Base-by-base conservation (phyloP, 2,329 filamentous ascomycete species). In the Rutstroemia sp. region DNA sequence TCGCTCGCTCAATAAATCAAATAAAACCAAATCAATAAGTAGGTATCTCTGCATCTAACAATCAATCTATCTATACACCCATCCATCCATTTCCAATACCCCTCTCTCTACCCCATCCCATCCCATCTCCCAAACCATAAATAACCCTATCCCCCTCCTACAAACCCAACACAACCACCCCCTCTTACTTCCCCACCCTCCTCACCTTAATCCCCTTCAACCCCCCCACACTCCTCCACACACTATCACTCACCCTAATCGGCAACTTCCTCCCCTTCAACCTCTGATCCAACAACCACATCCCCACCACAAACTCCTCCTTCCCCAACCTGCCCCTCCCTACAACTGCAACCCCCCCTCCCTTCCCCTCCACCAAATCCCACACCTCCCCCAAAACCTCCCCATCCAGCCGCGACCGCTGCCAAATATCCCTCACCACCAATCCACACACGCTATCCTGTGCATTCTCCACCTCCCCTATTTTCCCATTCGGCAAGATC, bases 241-340 rank as follows among this genome's bases (percentile, higher is more conserved):
- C 86, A 65, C 86, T 90, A 50, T 86, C 82, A 51, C 79, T 79
- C 9, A 92, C 86, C 64, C 79, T 81, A 14, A 79, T 73, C 0
- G 89, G 89, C 19, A 92, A 75, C 74, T 94, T 94, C 58, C 88
- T 75, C 1, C 89, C 89, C 62, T 87, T 83, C n/a, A 94, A 73
- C 58, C 87, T 75, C 75, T 92, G 88, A 69, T 94, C 89, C 38
- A 94, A 81, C 49, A 94, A 72, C 88, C 89, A 94, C 74, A 89
- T 78, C 9, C 89, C 89, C 1, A 92, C 88, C 0, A 94, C 86
- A 69, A 94, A 94, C 72, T 91, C 86, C 55, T 85, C 78, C 65
- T 81, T 80, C 56, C 73, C 75, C 54, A 94, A 71, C 62, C 78
- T 74, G 1, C 86, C 86, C 14, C 72, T 67, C 1, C 47, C 48